These are phyloP conservation scores for Phoma sp. DNA, from an alignment of 2,329 filamentous ascomycete species.

Conservation along the genomic window DNA sequence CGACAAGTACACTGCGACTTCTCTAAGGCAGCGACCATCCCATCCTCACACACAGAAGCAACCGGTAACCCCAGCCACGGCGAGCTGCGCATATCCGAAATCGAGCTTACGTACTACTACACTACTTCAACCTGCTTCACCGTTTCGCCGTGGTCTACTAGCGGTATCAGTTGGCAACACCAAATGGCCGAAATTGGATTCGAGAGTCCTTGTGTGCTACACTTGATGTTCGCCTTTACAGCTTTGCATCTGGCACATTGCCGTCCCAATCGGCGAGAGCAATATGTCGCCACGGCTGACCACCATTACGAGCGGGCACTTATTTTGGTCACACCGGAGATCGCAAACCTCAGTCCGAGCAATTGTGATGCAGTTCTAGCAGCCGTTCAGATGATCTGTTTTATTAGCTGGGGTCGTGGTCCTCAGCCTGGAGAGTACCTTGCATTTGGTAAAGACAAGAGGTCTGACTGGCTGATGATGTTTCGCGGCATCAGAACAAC, in stretches of 20 bases:
- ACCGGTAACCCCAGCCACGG: neutral
- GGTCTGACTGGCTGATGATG: constrained; percentile 41
- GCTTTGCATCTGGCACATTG: constrained; percentile 34
- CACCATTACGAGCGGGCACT: constrained; percentile 34
- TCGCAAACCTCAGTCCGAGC: constrained; percentile 23
- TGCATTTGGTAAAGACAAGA: constrained; percentile 32
- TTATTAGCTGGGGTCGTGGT: constrained; percentile 32
- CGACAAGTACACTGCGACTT: constrained; percentile 35
- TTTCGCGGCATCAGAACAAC: constrained; percentile 39
- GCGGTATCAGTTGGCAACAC: constrained; percentile 21
- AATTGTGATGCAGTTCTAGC: constrained; percentile 36
- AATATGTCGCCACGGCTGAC: constrained; percentile 28
- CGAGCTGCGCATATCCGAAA: constrained; percentile 24
- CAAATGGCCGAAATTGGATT: constrained; percentile 31
- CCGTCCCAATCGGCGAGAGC: constrained; percentile 24
- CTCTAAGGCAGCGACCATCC: neutral
- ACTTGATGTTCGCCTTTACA: constrained; percentile 34
- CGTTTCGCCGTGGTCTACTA: constrained; percentile 23
- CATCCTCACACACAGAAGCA: neutral
- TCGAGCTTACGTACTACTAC: constrained; percentile 39
- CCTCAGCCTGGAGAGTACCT: constrained; percentile 39
- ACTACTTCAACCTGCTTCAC: constrained; percentile 34
- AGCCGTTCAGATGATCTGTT: constrained; percentile 35
- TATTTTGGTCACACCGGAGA: constrained; percentile 25
- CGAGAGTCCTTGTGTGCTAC: constrained; percentile 24